These are phyloP conservation scores for Lolium rigidum DNA, from an alignment of 176 grass and related monocot species.

Conservation along the genomic window DNA sequence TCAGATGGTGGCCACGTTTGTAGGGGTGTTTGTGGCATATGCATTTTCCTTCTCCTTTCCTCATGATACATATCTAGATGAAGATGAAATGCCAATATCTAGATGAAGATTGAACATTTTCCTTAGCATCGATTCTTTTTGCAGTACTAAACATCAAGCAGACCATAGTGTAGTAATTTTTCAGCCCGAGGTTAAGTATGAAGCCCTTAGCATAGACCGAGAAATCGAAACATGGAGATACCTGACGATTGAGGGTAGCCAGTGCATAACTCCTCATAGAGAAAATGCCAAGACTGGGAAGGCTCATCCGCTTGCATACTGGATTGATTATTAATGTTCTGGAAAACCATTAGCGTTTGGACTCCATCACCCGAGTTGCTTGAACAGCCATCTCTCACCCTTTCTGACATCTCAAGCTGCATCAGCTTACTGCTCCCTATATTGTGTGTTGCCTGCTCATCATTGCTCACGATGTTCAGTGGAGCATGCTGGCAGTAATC, in stretches of 20 bases:
- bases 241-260: constrained; percentile 55
- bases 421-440: constrained; percentile 49
- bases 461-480: constrained; percentile 17
- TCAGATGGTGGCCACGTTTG: neutral
- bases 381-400: constrained; percentile 52
- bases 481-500: neutral
- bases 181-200: neutral
- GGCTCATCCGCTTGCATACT: constrained; percentile 43
- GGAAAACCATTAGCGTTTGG: constrained; percentile 44
- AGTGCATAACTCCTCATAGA: constrained; percentile 54
- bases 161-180: neutral
- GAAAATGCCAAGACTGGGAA: constrained; percentile 56
- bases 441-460: neutral
- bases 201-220: neutral
- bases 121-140: neutral
- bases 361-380: constrained; percentile 60
- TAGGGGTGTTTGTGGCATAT: neutral
- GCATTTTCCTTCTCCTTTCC: neutral
- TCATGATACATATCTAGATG: too few relatives aligned
- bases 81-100: neutral
- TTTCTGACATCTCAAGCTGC: constrained; percentile 56
- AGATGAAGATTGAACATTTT: neutral
- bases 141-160: neutral
- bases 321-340: constrained; percentile 34
- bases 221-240: constrained; percentile 23